These are phyloP conservation scores for Phaeomoniella chlamydospora DNA, from an alignment of 2,329 filamentous ascomycete genomes.

Conservation along the genomic window DNA sequence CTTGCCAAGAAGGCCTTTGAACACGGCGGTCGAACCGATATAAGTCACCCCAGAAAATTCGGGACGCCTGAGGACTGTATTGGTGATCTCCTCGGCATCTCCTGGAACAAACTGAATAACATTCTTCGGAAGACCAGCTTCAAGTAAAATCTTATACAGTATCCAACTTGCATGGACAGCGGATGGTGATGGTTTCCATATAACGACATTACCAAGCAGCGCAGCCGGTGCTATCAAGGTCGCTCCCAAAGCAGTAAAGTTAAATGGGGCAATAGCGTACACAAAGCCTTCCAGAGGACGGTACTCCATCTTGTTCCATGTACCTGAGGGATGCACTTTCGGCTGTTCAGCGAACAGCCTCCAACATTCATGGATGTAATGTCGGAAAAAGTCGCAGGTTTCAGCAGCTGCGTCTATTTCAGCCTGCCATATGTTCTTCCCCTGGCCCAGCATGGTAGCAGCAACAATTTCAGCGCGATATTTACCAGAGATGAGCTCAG, in stretches of 20 bases:
- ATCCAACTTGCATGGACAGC: slow-evolving; percentile 20
- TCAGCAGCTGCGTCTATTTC: slow-evolving; percentile 23
- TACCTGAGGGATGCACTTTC: slow-evolving; percentile 10
- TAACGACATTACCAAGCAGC: slow-evolving; percentile 24
- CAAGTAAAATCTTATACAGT: slow-evolving; percentile 23
- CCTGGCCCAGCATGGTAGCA: slow-evolving; percentile 26
- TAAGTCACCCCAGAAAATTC: slow-evolving; percentile 24
- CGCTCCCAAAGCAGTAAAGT: slow-evolving; percentile 27
- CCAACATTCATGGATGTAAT: slow-evolving; percentile 16
- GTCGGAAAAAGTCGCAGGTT: slow-evolving; percentile 22
- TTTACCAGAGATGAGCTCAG: slow-evolving; percentile 15
- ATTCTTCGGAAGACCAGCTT: slow-evolving; percentile 23
- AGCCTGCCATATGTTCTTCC: slow-evolving; percentile 25
- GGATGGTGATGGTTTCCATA: slow-evolving; percentile 26
- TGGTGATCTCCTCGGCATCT: slow-evolving; percentile 21
- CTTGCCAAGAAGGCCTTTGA: slow-evolving; percentile 17
- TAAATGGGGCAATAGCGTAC: slow-evolving; percentile 26
- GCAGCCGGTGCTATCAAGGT: slow-evolving; percentile 21
- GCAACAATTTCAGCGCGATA: slow-evolving; percentile 20
- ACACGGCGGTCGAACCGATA: slow-evolving; percentile 24
- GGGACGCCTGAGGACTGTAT: slow-evolving; percentile 17
- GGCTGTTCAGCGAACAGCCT: slow-evolving; percentile 24
- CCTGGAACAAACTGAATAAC: slow-evolving; percentile 26
- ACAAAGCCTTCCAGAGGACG: slow-evolving; percentile 28
- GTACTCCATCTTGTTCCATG: slow-evolving; percentile 15